Evolutionary conservation across 2,329 filamentous ascomycete genomes (phyloP).

Genomic region (Akanthomyces uredinophilus): DNA sequence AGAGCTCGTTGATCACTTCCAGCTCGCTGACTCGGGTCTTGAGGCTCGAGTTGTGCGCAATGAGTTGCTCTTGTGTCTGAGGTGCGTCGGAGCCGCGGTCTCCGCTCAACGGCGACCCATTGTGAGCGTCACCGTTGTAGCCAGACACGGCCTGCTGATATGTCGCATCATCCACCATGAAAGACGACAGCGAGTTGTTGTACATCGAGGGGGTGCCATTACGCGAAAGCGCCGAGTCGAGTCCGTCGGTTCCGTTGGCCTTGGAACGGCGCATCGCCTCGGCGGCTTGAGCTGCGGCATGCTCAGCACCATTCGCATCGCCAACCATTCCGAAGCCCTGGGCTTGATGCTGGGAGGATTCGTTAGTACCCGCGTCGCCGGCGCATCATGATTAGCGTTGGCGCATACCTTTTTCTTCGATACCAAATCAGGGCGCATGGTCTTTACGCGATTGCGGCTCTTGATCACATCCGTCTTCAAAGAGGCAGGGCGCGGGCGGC

Average conservation of each 20-base stretch:
- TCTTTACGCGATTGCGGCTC: slow-evolving; percentile 96
- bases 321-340: slow-evolving; percentile 35
- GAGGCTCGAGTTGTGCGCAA: slow-evolving; percentile 76
- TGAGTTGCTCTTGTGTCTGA: slow-evolving; percentile 73
- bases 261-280: slow-evolving; percentile 59
- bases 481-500: slow-evolving; percentile 85
- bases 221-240: slow-evolving; percentile 73
- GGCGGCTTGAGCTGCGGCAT: slow-evolving; percentile 48
- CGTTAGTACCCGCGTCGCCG: neutral
- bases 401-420: slow-evolving; percentile 74
- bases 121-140: slow-evolving; percentile 48
- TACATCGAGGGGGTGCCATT: slow-evolving; percentile 73
- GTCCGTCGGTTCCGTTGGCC: slow-evolving; percentile 68
- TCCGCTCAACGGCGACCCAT: slow-evolving; percentile 45
- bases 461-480: slow-evolving; percentile 99
- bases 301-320: slow-evolving; percentile 57
- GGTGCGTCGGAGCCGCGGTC: slow-evolving; percentile 64
- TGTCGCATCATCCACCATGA: slow-evolving; percentile 64
- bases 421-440: slow-evolving; percentile 67
- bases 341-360: slow-evolving; percentile 25
- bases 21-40: slow-evolving; percentile 94
- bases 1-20: slow-evolving; percentile 87
- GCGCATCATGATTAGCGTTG: neutral
- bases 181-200: slow-evolving; percentile 70
- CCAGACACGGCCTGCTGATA: slow-evolving; percentile 58